These are phyloP conservation scores for Taxillus chinensis DNA, from an alignment of 164 flowering plant genomes.

Conservation along the genomic window DNA sequence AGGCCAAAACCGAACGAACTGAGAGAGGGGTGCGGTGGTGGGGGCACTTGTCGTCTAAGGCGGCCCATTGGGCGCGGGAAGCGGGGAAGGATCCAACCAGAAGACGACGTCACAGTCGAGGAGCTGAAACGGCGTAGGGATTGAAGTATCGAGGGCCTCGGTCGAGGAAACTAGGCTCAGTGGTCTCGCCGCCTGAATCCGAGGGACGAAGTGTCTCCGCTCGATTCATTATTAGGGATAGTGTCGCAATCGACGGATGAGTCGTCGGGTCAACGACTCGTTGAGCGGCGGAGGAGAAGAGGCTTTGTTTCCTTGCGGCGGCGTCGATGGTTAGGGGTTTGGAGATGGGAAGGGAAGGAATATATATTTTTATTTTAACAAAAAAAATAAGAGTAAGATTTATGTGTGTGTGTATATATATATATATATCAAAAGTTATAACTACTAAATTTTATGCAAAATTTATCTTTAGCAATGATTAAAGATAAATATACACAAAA, in stretches of 20 bases:
- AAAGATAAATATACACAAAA: too few species aligned
- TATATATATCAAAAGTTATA: too few species aligned
- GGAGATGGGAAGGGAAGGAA: neutral
- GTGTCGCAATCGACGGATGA: constrained; percentile 8
- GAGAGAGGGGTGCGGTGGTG: constrained; percentile 95
- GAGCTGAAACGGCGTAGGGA: constrained; percentile 86
- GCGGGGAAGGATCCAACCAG: constrained; percentile 77
- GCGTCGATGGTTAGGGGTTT: neutral
- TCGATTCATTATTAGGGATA: constrained; percentile 12
- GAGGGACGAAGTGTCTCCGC: constrained; percentile 23
- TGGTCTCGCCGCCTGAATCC: constrained; percentile 86
- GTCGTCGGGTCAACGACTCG: constrained; percentile 53
- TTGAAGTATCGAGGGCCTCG: constrained; percentile 66
- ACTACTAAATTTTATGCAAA: too few species aligned
- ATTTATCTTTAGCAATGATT: too few species aligned
- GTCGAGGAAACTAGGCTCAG: constrained; percentile 88
- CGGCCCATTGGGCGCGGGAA: constrained; percentile 57
- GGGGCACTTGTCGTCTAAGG: constrained; percentile 87
- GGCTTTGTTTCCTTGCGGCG: neutral
- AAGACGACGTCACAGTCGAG: constrained; percentile 76
- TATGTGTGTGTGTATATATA: too few species aligned
- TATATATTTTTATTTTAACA: too few species aligned
- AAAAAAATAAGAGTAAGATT: too few species aligned
- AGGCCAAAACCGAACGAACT: constrained; percentile 25
- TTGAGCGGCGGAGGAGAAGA: constrained; percentile 20